Base-by-base conservation (phyloP, 2,329 filamentous ascomycete species). In the Talaromyces sp. region DNA sequence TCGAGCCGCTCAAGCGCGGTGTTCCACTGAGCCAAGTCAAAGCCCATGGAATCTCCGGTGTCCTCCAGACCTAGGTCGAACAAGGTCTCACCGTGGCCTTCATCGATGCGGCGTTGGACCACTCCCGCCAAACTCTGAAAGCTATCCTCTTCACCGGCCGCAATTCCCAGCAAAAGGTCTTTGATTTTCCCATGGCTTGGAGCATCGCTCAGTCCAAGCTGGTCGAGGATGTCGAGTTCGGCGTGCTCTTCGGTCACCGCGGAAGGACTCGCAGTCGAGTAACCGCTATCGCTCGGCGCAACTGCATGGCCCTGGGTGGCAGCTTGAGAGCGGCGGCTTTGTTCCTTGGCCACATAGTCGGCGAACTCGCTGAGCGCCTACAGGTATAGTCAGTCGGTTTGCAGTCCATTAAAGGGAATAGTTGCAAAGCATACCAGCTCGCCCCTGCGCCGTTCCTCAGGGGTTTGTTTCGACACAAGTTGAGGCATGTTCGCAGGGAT, bases 271-370 rank as follows among this genome's bases (percentile, higher is more conserved):
- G 69, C 69, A 4, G 73, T 79, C 32, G 73, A 73, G 61, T 78
- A 75, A 36, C 74, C 75, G 66, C 73, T 79, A 61, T 79, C 75
- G 65, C 73, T 77, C 11, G 75, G 73, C 13, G 73, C 69, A 10
- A 73, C 66, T 13, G 72, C 70, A 17, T 67, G 65, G 39, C 59
- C 65, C 32, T 73, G 66, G 60, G 73, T 70, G 47, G 75, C 73
- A 49, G 76, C 77, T 54, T 65, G 67, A 15, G 72, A 70, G 49
- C 77, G 75, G 28, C 71, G 73, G 27, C 88, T 87, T 76, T 98
- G 95, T 74, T 98, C 93, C 74, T 92, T 90, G 76, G 98, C 92
- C 66, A 97, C 95, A 71, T 97, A 98, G 71, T 99, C 95, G 75
- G 93, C 92, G 74, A 99, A 99, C 70, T 98, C 95, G 80, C 90